These are phyloP conservation scores for Trichophyton benhamiae DNA, from an alignment of 2,329 filamentous ascomycete species.

Conservation along the genomic window DNA sequence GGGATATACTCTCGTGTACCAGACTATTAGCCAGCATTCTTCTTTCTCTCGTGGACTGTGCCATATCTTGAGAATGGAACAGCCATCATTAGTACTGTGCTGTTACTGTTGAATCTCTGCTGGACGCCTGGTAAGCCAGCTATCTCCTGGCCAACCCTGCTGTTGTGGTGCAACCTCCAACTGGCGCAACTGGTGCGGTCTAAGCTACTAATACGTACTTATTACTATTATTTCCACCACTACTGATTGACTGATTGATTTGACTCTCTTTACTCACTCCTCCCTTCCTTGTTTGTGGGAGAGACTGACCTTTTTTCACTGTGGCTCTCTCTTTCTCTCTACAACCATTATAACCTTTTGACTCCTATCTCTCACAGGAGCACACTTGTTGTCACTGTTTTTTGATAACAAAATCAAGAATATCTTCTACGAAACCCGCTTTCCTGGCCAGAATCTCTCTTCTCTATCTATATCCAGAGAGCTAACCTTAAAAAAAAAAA, in stretches of 20 bases:
- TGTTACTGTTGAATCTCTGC: neutral
- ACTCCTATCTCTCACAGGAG: neutral
- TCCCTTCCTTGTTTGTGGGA: neutral
- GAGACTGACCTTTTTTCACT: neutral
- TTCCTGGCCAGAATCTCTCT: neutral
- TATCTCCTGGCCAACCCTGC: neutral
- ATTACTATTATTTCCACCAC: neutral
- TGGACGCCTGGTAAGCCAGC: neutral
- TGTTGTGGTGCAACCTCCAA: neutral
- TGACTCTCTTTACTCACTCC: neutral
- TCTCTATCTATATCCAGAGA: neutral
- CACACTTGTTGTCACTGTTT: neutral
- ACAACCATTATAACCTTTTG: neutral
- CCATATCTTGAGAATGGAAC: neutral
- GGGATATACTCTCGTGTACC: neutral
- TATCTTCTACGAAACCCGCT: neutral
- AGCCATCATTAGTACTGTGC: neutral
- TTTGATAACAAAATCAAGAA: constrained; percentile 1
- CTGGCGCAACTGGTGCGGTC: neutral
- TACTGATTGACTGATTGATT: neutral
- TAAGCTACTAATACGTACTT: neutral
- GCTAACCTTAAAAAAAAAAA: neutral
- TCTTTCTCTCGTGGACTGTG: neutral
- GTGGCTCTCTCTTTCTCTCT: neutral
- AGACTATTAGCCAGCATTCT: neutral